These are phyloP conservation scores for Paraglomus occultum DNA, from an alignment of 192 early-diverging fungal species.

Conservation along the genomic window DNA sequence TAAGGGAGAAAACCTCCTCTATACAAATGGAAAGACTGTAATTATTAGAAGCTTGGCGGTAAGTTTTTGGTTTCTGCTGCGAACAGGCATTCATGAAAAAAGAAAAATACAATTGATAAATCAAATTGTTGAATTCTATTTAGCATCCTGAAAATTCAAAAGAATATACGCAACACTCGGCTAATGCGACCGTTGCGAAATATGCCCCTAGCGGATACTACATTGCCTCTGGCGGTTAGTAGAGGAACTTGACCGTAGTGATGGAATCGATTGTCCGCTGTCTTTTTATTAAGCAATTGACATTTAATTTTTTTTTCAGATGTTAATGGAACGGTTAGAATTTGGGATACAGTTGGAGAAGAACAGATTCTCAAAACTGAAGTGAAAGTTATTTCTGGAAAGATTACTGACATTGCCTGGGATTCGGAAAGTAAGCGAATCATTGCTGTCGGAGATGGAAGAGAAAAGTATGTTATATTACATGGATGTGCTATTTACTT, in stretches of 20 bases:
- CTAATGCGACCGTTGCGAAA: constrained; percentile 77
- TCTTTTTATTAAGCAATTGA: background rate
- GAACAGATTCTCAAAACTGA: constrained; percentile 87
- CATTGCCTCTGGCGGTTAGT: constrained; percentile 90
- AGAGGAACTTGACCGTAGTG: background rate
- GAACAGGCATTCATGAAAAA: constrained; percentile 25
- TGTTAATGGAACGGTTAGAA: constrained; percentile 83
- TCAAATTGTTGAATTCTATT: background rate
- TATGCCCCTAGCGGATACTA: constrained; percentile 94
- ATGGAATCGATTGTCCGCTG: background rate
- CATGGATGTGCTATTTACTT: constrained; percentile 7
- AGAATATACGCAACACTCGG: constrained; percentile 83
- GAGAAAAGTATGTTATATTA: constrained; percentile 57
- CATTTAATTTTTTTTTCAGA: constrained; percentile 44
- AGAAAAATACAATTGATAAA: background rate
- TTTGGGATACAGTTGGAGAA: constrained; percentile 87
- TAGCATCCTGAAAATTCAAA: constrained; percentile 75
- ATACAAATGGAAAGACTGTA: constrained; percentile 87
- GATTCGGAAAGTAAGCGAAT: constrained; percentile 93
- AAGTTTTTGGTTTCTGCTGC: background rate
- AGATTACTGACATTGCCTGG: constrained; percentile 90
- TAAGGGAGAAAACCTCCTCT: constrained; percentile 79
- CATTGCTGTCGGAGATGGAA: constrained; percentile 96
- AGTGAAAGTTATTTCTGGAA: constrained; percentile 68
- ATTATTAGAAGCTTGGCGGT: constrained; percentile 82